phyloP scores from a whole-genome alignment of 345 rosid genomes.

The Corchorus capsularis region DNA sequence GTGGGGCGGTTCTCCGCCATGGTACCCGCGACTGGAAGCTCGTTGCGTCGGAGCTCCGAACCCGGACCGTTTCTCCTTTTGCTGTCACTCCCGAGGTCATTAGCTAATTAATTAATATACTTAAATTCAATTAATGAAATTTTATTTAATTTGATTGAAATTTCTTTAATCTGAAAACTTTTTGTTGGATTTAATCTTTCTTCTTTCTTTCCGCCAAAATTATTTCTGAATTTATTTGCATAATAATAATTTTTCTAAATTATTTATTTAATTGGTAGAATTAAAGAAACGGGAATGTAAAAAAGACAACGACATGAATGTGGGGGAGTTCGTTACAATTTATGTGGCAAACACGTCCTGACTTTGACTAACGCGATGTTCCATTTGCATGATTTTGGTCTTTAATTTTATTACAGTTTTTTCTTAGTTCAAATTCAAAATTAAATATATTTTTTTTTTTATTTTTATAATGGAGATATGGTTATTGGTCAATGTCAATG shows the following conservation, averaged over 20 bases:
- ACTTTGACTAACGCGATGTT: conserved; percentile 27
- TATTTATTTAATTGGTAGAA: not conserved
- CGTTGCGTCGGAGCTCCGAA: conserved; percentile 74
- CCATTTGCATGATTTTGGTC: conserved; percentile 16
- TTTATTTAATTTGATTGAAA: not conserved
- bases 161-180: not conserved
- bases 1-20: conserved; percentile 90
- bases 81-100: conserved; percentile 74
- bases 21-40: conserved; percentile 76
- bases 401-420: not conserved
- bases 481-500: conserved; percentile 14
- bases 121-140: not conserved
- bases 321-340: not conserved
- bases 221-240: not conserved
- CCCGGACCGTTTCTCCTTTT: conserved; percentile 55
- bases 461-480: not conserved
- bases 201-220: not conserved
- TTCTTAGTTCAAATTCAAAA: not conserved
- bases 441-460: not conserved
- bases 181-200: not conserved
- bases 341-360: conserved; percentile 24
- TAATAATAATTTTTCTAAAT: not conserved
- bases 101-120: not conserved
- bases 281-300: not conserved
- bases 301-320: conserved; percentile 20